Percentiles rank a stretch among this genome's conserved stretches.
These are phyloP conservation scores for Solanum pennellii DNA, from an alignment of 257 asterid genomes.

Conservation along the genomic window DNA sequence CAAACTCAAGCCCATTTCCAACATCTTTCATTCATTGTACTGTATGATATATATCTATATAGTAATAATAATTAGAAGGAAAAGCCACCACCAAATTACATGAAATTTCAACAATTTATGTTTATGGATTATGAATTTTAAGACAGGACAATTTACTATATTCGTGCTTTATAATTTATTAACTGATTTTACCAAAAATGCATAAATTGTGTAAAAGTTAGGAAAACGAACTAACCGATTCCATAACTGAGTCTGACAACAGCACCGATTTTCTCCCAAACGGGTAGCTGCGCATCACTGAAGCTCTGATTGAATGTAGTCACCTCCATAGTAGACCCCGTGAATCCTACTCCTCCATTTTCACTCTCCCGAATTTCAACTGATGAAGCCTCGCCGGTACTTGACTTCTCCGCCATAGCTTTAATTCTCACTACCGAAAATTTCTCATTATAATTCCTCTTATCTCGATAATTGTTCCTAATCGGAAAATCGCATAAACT, in stretches of 20 bases:
- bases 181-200: background rate
- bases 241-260: conserved; percentile 88
- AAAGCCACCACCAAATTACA: too few relatives aligned
- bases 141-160: background rate
- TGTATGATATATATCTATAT: too few relatives aligned
- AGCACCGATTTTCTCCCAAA: conserved; percentile 97
- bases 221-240: conserved; percentile 43
- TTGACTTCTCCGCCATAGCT: conserved; percentile 19
- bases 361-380: conserved; percentile 26
- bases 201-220: background rate
- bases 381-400: background rate
- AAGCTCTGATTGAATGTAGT: conserved; percentile 68
- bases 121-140: background rate
- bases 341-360: conserved; percentile 9
- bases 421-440: conserved; percentile 2
- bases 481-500: conserved; percentile 13
- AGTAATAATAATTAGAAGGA: too few relatives aligned
- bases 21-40: background rate
- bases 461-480: conserved; percentile 1
- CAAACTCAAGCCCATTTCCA: too few relatives aligned
- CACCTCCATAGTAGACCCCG: conserved; percentile 77
- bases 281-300: conserved; percentile 59
- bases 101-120: background rate
- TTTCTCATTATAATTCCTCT: conserved; percentile 7
- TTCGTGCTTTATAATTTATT: background rate